These are phyloP conservation scores for Datura wrightii DNA, from an alignment of 257 asterid species.

Conservation along the genomic window DNA sequence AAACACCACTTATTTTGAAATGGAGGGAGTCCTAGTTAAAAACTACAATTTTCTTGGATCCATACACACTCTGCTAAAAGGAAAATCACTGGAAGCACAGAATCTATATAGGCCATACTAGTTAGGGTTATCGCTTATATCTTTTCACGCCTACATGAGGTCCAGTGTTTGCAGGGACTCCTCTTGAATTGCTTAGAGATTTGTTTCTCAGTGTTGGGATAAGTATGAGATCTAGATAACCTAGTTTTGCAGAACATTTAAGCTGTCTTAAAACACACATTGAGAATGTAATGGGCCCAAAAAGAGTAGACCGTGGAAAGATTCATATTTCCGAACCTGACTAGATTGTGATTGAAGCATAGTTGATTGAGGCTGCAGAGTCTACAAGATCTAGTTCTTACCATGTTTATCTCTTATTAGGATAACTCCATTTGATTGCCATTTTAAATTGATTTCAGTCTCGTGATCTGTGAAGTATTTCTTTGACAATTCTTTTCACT, in stretches of 20 bases:
- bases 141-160: neutral
- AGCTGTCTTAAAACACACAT: neutral
- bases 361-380: neutral
- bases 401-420: neutral
- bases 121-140: neutral
- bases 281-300: neutral
- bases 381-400: neutral
- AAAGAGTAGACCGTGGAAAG: neutral
- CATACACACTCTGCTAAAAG: neutral
- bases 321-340: neutral
- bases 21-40: neutral
- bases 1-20: no score
- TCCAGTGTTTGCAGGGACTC: neutral
- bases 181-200: neutral
- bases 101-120: neutral
- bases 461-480: neutral
- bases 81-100: neutral
- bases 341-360: neutral
- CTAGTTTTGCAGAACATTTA: neutral
- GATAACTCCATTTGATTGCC: neutral
- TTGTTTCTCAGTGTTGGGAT: neutral
- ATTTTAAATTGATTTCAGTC: neutral
- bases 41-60: constrained; percentile 2
- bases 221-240: neutral
- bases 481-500: neutral